Conservation (phyloP, 371 early-diverging fungal species). For the Mucor sp. region DNA sequence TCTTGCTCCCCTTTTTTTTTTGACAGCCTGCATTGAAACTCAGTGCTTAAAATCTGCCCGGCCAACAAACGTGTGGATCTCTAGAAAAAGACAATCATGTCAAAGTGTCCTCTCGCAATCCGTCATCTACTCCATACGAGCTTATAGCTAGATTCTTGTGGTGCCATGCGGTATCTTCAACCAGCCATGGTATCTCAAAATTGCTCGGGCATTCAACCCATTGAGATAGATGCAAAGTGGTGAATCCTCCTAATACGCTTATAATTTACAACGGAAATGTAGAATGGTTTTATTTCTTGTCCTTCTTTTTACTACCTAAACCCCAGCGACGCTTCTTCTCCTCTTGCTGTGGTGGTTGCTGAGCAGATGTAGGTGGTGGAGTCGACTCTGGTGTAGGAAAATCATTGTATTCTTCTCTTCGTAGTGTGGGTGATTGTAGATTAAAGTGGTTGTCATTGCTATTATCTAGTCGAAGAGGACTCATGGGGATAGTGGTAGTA, state of each 20-base stretch:
- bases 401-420: slow-evolving; percentile 4
- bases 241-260: not conserved
- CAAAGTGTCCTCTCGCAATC: too few relatives aligned
- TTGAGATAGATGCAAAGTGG: too few relatives aligned
- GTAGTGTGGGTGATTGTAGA: not conserved
- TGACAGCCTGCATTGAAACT: too few relatives aligned
- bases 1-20: too few relatives aligned
- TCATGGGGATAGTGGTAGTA: slow-evolving; percentile 3
- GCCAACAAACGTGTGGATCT: too few relatives aligned
- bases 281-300: slow-evolving; percentile 20
- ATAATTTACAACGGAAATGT: not conserved
- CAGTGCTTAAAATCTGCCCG: too few relatives aligned
- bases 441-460: slow-evolving; percentile 4
- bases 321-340: slow-evolving; percentile 41
- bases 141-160: too few relatives aligned
- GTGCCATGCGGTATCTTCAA: too few relatives aligned
- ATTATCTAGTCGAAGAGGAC: slow-evolving; percentile 1
- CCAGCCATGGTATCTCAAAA: too few relatives aligned
- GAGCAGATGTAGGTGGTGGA: not conserved
- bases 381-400: slow-evolving; percentile 12
- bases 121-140: too few relatives aligned
- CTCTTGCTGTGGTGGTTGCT: slow-evolving; percentile 15
- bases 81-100: too few relatives aligned
- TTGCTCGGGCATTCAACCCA: too few relatives aligned
- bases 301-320: slow-evolving; percentile 27